These are phyloP conservation scores for Spathaspora girioi DNA, from an alignment of 805 yeast genomes.

Conservation along the genomic window DNA sequence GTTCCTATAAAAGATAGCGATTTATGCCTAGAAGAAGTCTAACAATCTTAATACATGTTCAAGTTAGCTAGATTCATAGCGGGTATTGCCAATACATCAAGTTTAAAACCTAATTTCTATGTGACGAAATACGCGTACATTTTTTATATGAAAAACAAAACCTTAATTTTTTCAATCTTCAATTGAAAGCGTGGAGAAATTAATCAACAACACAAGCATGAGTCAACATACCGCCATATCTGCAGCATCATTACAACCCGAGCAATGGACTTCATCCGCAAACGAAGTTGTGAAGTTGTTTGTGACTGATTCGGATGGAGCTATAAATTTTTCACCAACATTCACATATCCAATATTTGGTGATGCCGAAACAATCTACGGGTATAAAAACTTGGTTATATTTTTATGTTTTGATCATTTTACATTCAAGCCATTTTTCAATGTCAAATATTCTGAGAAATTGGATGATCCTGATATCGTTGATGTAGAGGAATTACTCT, in stretches of 20 bases:
- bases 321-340: slow-evolving; percentile 61
- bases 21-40: too few relatives aligned
- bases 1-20: too few relatives aligned
- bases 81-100: too few relatives aligned
- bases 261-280: slow-evolving; percentile 71
- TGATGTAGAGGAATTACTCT: slow-evolving; percentile 54
- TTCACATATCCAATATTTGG: slow-evolving; percentile 95
- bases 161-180: too few relatives aligned
- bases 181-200: too few relatives aligned
- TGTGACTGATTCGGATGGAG: slow-evolving; percentile 53
- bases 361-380: slow-evolving; percentile 83
- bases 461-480: slow-evolving; percentile 52
- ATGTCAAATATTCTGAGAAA: slow-evolving; percentile 52
- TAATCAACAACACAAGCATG: neutral
- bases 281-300: slow-evolving; percentile 62
- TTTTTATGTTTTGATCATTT: slow-evolving; percentile 67
- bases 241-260: slow-evolving; percentile 49
- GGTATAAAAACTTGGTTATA: slow-evolving; percentile 68
- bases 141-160: too few relatives aligned
- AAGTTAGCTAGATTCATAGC: too few relatives aligned
- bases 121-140: neutral
- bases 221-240: neutral
- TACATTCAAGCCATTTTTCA: slow-evolving; percentile 70
- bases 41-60: neutral
- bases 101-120: too few relatives aligned